phyloP scores from a whole-genome alignment of 805 yeast species.

The Nakazawaea sp. region DNA sequence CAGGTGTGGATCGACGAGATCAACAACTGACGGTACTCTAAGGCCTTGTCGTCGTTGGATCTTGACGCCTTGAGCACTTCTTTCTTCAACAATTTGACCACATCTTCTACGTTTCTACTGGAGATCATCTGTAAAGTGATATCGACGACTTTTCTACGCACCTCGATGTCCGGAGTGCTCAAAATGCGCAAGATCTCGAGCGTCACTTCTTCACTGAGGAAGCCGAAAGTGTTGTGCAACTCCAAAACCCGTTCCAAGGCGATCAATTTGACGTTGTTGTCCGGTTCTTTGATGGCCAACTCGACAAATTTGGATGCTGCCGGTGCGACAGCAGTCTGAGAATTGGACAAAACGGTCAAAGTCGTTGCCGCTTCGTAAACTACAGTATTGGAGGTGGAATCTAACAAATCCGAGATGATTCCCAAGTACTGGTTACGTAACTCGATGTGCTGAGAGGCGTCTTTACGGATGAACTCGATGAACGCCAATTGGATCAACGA shows the following conservation, averaged over 20 bases:
- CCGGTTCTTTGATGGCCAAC: conserved; percentile 87
- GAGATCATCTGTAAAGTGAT: conserved; percentile 77
- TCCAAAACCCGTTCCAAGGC: conserved; percentile 82
- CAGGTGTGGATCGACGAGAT: conserved; percentile 84
- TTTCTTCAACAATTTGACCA: conserved; percentile 83
- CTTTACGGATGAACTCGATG: conserved; percentile 85
- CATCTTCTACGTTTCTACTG: conserved; percentile 89
- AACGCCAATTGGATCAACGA: conserved; percentile 83
- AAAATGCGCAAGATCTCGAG: conserved; percentile 83
- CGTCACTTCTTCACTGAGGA: conserved; percentile 73
- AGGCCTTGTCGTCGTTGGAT: conserved; percentile 69
- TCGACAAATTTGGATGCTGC: conserved; percentile 87
- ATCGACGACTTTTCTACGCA: conserved; percentile 79
- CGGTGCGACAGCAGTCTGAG: conserved; percentile 60
- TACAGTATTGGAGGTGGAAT: conserved; percentile 64
- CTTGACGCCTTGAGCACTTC: conserved; percentile 74
- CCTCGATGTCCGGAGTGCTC: conserved; percentile 85
- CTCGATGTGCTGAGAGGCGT: conserved; percentile 56
- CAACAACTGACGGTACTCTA: conserved; percentile 83
- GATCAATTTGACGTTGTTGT: conserved; percentile 89
- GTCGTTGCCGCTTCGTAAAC: conserved; percentile 90
- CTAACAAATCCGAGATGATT: conserved; percentile 67
- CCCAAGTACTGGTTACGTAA: conserved; percentile 67
- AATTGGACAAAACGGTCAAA: conserved; percentile 45
- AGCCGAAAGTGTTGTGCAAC: conserved; percentile 55